Conservation (phyloP, 192 early-diverging fungal species). For the Cetraspora pellucida region DNA sequence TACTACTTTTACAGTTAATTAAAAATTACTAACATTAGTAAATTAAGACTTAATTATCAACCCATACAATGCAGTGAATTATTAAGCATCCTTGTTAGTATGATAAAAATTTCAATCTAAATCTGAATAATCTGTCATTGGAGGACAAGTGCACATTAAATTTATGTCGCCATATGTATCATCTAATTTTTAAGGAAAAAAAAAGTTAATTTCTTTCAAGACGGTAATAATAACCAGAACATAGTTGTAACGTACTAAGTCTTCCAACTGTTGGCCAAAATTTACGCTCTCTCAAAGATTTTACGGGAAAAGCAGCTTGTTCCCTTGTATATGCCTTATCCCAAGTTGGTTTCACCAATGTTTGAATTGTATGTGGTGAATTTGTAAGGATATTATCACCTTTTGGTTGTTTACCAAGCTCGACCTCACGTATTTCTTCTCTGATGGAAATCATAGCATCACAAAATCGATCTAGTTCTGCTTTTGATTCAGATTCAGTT, state of each 20-base stretch:
- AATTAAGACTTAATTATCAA: too few species aligned
- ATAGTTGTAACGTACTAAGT: constrained; percentile 44
- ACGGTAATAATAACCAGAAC: background rate
- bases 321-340: constrained; percentile 83
- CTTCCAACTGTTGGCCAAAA: constrained; percentile 96
- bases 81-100: too few species aligned
- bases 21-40: too few species aligned
- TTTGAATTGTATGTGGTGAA: constrained; percentile 85
- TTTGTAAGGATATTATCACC: constrained; percentile 86
- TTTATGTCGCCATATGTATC: constrained; percentile 96
- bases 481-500: constrained; percentile 93
- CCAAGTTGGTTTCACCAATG: constrained; percentile 75
- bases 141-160: constrained; percentile 95
- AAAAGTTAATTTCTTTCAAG: background rate
- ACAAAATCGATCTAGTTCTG: constrained; percentile 95
- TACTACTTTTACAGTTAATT: too few species aligned
- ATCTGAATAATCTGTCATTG: constrained; percentile 73
- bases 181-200: constrained; percentile 60
- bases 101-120: constrained; percentile 9
- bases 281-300: constrained; percentile 82
- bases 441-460: constrained; percentile 98
- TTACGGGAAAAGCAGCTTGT: constrained; percentile 89
- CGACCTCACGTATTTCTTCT: constrained; percentile 85
- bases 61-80: too few species aligned
- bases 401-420: constrained; percentile 82